Evolutionary conservation across 2,329 filamentous ascomycete species (phyloP), one percentile per base, ranked within the genome.

Genomic region (Neonectria ditissima): DNA sequence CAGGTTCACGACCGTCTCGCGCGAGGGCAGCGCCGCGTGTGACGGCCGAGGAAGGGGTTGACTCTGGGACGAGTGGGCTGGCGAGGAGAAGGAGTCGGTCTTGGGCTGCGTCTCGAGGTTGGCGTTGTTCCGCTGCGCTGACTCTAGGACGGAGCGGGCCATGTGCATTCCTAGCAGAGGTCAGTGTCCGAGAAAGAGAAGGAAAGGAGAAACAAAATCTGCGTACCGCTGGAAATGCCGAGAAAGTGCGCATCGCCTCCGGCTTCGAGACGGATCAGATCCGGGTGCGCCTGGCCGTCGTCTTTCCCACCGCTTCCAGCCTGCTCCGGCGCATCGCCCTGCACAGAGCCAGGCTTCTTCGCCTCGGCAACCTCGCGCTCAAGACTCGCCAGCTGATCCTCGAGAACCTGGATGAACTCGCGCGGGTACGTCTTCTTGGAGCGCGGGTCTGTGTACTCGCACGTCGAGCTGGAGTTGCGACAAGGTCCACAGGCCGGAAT

Each of bases 391-490:
- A 60, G 14, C 48, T 54, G 57, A 13, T 60, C 57, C 10, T 60
- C 48, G 2, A 60, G 30, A 5, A 60, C 57, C 18, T 60, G 57
- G 22, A 60, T 60, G 30, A 60, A 60, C 18, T 60, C 48, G 13
- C 70, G 44, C 14, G 67, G 63, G 13, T 51, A 44, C 2, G 62
- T 54, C 2, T 30, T 57, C 32, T 66, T 69, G 22, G 70, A 54
- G 5, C 62, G 55, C 5, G 67, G 34, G 32, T 72, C 69, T 2
- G 65, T 71, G 44, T 63, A 72, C n/a, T 69, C 69, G 53, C 70
- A 72, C 6, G 58, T 59, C 2, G 69, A 63, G 7, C 66, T 66
- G 6, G 62, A 55, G 18, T 57, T 65, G 24, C 47, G 54, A 32
- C 70, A 72, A 7, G 66, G 61, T 3, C 34, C 43, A 51, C 70